Evolutionary conservation across 176 grass and related monocot species (phyloP), one percentile per base, ranked within the genome.

Genomic region (Cenchrus americanus): DNA sequence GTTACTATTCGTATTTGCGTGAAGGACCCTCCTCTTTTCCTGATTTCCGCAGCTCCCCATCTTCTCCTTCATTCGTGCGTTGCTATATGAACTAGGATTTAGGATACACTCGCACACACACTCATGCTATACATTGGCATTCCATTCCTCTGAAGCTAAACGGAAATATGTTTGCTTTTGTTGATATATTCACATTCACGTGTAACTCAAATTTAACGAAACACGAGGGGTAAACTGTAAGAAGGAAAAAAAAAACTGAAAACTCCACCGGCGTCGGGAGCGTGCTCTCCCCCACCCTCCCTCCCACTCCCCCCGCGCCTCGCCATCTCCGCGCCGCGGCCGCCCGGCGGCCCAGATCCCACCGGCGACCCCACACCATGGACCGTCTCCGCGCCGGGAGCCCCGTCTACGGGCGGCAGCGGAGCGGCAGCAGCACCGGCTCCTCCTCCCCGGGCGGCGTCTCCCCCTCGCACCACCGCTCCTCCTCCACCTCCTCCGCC

Each of bases 341-440:
- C 68, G n/a, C 34, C 71, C 76, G 70, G 40, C 82, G 66, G 85
- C 62, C 13, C 80, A 72, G 84, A 91, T 91, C 86, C 64, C 92
- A 75, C 69, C 69, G 86, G 75, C 62, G 79, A 94, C 52, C 62
- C 62, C 48, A 37, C 62, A 49, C 43, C 69, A 94, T 98, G 93
- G 93, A 98, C 59, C 90, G 96, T 80, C 71, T 93, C 68, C 82
- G 96, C 73, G 91, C 93, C 43, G 91, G 93, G 81, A 98, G 96
- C 83, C 96, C 91, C 74, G 88, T 94, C 77, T 94, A 93, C 80
- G 93, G 96, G 15, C 89, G 96, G 34, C 93, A 95, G 91, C 81
- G 93, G 51, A 98, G 93, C 82, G 96, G 91, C 40, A 98, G 91
- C 78, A 94, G 95, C 89, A 93, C 93, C 46, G 96, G 92, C 30